Evolutionary conservation across 768 basidiomycete species (phyloP), one percentile per base, ranked within the genome.

Genomic region (Mycena rosella): DNA sequence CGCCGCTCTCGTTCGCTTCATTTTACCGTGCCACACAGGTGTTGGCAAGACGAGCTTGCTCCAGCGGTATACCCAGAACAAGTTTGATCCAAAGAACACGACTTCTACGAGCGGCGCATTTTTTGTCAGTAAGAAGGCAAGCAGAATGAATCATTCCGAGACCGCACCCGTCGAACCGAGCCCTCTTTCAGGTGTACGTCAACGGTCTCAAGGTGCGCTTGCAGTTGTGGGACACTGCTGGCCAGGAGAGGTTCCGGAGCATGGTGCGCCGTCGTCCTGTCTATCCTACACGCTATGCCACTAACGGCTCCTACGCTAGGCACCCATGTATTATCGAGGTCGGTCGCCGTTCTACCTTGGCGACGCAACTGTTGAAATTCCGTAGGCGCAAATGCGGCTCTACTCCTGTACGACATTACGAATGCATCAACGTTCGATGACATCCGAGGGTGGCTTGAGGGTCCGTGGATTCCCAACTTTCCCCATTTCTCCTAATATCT

Each of bases 361-460:
- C 67, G 63, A 67, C 70, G 64, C 65, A 63, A 45, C 61, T 44
- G 34, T 67, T 74, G 53, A 73, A 68, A 47, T 52, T 62, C 52
- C 60, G 47, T 76, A 87, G 95, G 95, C 77, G 94, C 96, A 74
- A 94, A 96, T 77, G 96, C 96, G 71, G 96, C 96, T 40, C 87
- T 98, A 69, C 85, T 98, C 73, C 86, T 97, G 77, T 98, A 98
- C 82, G 96, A 98, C 85, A 95, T 97, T 73, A 96, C 96, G 75
- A 95, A 94, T 81, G 87, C 87, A 65, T 84, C 91, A 63, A 92
- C 93, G 29, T 96, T 98, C 83, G 90, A 95, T 68, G 96, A 96
- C 78, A 88, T 98, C 73, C 88, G 91, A 72, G 92, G 93, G 70
- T 98, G 96, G 96, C 86, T 94, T 57, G 91, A 94, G 84, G 95